These are phyloP conservation scores for Brassica cretica DNA, from an alignment of 345 rosid species.

Conservation along the genomic window DNA sequence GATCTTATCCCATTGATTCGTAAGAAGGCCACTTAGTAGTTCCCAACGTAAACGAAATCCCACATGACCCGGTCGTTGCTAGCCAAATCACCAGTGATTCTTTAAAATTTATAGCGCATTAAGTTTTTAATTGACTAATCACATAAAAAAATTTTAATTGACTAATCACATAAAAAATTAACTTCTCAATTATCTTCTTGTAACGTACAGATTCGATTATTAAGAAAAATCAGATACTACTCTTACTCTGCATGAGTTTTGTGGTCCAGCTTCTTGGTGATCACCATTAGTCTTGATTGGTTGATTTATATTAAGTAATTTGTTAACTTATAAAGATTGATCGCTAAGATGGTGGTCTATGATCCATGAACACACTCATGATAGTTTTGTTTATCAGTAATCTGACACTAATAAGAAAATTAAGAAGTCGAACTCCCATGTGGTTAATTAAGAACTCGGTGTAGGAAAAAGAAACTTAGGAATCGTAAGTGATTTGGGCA, in stretches of 20 bases:
- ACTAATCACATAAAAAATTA: not conserved
- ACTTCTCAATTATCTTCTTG: not conserved
- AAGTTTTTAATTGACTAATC: not conserved
- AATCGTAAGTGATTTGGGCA: not conserved
- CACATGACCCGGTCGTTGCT: not conserved
- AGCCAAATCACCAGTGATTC: not conserved
- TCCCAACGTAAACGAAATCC: not conserved
- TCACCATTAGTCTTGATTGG: not conserved
- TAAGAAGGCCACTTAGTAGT: not conserved
- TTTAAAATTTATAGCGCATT: not conserved
- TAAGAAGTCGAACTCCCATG: not conserved
- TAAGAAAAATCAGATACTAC: not conserved
- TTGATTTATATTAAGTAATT: not conserved
- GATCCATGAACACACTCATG: not conserved
- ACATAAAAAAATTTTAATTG: not conserved
- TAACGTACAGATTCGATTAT: not conserved
- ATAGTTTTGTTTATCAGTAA: not conserved
- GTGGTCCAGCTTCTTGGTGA: not conserved
- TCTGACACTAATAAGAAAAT: not conserved
- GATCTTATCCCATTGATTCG: not conserved
- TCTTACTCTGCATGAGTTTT: not conserved
- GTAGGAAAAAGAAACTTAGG: not conserved
- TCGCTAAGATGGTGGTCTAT: not conserved
- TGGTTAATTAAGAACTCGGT: not conserved
- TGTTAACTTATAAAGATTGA: too few relatives aligned